Conservation (phyloP, 2,329 filamentous ascomycete genomes). For the Colletotrichum endophyticum region DNA sequence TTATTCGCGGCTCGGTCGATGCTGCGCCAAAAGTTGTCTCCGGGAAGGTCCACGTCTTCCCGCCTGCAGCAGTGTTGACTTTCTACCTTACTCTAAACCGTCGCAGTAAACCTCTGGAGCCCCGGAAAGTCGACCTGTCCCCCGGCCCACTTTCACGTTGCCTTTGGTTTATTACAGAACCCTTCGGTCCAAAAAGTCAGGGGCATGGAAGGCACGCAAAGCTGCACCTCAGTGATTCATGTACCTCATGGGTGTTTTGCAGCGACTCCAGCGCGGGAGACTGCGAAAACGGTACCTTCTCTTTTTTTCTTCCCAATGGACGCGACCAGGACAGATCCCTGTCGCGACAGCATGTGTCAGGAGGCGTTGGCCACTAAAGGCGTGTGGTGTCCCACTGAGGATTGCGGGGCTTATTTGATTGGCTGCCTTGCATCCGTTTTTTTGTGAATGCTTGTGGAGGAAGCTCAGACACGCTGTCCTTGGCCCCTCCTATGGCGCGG, state of each 20-base stretch:
- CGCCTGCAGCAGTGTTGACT: slow-evolving; percentile 15
- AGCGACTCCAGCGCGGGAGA: not conserved
- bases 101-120: not conserved
- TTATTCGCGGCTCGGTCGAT: slow-evolving; percentile 2
- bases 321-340: slow-evolving; percentile 29
- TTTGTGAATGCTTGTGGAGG: not conserved
- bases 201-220: not conserved
- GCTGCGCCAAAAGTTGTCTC: not conserved
- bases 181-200: not conserved
- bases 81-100: not conserved
- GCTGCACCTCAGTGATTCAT: not conserved
- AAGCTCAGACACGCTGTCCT: slow-evolving; percentile 14
- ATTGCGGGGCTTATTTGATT: slow-evolving; percentile 18
- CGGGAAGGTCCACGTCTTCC: not conserved
- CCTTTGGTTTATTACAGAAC: not conserved
- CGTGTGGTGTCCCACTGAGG: not conserved
- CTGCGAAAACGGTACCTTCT: slow-evolving; percentile 5
- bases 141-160: slow-evolving; percentile 11
- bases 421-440: not conserved
- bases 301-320: not conserved
- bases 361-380: slow-evolving; percentile 24
- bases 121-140: slow-evolving; percentile 8
- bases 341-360: slow-evolving; percentile 39
- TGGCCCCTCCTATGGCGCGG: not conserved
- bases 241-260: not conserved